Evolutionary conservation across 169 alveolate species (phyloP).

Genomic region (Amoebophrya sp.): DNA sequence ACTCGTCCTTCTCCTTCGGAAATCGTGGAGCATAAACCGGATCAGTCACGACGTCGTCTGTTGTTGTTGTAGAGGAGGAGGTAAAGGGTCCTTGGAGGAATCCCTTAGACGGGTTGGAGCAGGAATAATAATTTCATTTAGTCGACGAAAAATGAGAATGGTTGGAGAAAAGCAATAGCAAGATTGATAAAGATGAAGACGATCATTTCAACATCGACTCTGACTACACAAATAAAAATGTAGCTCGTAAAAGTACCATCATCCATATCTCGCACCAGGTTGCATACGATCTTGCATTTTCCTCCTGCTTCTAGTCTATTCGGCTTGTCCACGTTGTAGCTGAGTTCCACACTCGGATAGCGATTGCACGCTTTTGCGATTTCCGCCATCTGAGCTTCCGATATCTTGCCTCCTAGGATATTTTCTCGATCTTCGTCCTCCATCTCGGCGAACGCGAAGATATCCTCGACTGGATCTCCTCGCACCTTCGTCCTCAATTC

Average conservation of each 20-base stretch:
- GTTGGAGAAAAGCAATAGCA: background rate
- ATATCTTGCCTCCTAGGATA: background rate
- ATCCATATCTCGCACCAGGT: background rate
- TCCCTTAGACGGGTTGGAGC: background rate
- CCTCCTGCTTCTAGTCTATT: background rate
- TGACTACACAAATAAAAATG: no score
- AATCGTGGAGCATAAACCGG: slow-evolving; percentile 83
- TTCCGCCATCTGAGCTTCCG: slow-evolving; percentile 33
- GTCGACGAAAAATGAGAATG: background rate
- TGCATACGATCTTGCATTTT: background rate
- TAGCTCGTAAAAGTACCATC: background rate
- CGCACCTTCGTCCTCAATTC: no score
- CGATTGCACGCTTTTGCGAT: slow-evolving; percentile 78
- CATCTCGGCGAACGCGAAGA: background rate
- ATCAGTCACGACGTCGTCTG: slow-evolving; percentile 66
- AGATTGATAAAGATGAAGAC: no score
- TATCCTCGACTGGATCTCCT: background rate
- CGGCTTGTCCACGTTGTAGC: background rate
- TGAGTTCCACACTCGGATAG: slow-evolving; percentile 69
- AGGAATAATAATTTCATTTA: background rate
- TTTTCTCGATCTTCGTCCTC: background rate
- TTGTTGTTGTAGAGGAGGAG: slow-evolving; percentile 37
- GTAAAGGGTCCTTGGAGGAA: slow-evolving; percentile 30
- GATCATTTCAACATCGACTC: no score
- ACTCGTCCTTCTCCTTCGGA: slow-evolving; percentile 92